A percentile compares a stretch with the other conserved stretches of the same genome.
Evolutionary conservation across 805 yeast genomes (phyloP).

Genomic region (Hanseniaspora hatyaiensis): DNA sequence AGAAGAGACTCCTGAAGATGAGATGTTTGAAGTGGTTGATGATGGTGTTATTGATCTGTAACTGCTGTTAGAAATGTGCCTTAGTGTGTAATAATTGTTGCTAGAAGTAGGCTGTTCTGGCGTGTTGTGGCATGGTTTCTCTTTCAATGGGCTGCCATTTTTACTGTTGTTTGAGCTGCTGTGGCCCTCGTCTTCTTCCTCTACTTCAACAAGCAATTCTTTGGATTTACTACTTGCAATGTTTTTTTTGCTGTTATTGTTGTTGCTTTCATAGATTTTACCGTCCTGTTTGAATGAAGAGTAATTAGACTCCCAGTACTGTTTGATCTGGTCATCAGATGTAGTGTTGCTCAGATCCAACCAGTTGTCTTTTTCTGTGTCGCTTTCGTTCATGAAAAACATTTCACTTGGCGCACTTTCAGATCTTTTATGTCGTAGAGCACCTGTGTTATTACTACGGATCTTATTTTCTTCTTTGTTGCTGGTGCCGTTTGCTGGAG

Average conservation of each 20-base stretch:
- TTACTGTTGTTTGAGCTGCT: constrained; percentile 4
- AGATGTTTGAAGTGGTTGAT: neutral
- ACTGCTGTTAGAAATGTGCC: constrained; percentile 4
- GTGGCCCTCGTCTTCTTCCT: constrained; percentile 26
- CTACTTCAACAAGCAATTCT: constrained; percentile 29
- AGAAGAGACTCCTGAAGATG: neutral
- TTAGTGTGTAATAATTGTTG: neutral
- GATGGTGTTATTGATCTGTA: constrained; percentile 14
- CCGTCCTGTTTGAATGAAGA: neutral
- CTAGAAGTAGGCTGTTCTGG: too few species aligned
- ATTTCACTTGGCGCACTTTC: constrained; percentile 48
- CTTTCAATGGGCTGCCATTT: constrained; percentile 5
- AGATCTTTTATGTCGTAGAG: constrained; percentile 37
- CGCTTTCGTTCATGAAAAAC: constrained; percentile 20
- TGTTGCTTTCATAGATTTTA: neutral
- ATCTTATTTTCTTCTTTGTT: neutral
- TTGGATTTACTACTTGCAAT: constrained; percentile 17
- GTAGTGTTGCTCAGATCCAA: constrained; percentile 9
- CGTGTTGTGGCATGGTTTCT: too few species aligned
- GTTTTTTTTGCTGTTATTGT: neutral
- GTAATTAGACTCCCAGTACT: constrained; percentile 8
- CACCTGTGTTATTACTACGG: constrained; percentile 28
- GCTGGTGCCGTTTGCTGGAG: neutral
- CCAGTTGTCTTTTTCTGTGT: constrained; percentile 17
- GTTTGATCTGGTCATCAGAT: neutral